phyloP scores from a whole-genome alignment of 306 rosid genomes.

The Cucumis melo region DNA sequence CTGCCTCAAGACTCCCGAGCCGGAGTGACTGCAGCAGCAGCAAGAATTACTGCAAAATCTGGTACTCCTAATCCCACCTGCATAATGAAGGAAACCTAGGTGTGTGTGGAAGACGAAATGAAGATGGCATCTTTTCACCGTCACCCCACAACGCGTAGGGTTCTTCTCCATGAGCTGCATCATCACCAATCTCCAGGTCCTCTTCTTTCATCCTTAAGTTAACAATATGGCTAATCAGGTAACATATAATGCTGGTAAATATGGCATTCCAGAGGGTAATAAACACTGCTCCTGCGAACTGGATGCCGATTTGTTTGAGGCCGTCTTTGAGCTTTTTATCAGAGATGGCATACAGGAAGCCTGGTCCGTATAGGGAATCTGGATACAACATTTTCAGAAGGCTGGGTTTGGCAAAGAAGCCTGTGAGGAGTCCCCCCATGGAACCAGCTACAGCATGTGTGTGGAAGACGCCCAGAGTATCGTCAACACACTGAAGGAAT shows the following conservation, averaged over 20 bases:
- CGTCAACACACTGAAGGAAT: constrained; percentile 51
- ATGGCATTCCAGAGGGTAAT: constrained; percentile 39
- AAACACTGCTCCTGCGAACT: constrained; percentile 40
- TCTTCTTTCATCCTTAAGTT: constrained; percentile 58
- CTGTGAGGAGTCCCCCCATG: constrained; percentile 52
- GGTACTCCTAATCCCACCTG: not conserved
- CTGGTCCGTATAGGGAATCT: constrained; percentile 6
- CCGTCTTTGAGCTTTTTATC: not conserved
- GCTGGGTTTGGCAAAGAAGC: constrained; percentile 36
- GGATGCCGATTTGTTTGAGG: constrained; percentile 32
- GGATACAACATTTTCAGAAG: constrained; percentile 34
- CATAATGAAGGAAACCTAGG: constrained; percentile 26
- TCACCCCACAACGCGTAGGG: constrained; percentile 72
- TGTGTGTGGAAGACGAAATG: constrained; percentile 18
- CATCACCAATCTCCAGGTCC: constrained; percentile 56
- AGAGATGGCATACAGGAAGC: constrained; percentile 18
- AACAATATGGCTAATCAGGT: constrained; percentile 22
- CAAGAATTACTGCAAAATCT: not conserved
- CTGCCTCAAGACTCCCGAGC: not conserved
- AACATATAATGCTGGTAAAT: constrained; percentile 47
- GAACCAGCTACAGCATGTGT: constrained; percentile 64
- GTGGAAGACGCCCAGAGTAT: constrained; percentile 61
- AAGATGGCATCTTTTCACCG: constrained; percentile 28
- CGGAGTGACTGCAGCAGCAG: not conserved
- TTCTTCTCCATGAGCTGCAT: constrained; percentile 68